Evolutionary conservation across 2,329 filamentous ascomycete genomes (phyloP).

Genomic region (Ceratocystis alfenasii): DNA sequence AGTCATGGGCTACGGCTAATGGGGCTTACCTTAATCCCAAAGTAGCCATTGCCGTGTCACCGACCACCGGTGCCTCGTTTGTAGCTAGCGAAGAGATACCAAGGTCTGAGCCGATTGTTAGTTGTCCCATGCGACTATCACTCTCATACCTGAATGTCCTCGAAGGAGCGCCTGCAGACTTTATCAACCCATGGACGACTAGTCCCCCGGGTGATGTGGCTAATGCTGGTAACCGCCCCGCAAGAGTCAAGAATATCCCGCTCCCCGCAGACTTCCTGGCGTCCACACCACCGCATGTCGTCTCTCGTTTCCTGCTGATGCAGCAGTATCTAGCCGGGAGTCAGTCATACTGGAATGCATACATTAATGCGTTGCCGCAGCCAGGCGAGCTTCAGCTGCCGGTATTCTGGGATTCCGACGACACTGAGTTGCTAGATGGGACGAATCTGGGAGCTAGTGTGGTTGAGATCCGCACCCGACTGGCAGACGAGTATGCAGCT

Average conservation of each 20-base stretch:
- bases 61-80: slow-evolving; percentile 43
- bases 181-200: slow-evolving; percentile 20
- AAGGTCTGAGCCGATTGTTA: slow-evolving; percentile 37
- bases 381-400: slow-evolving; percentile 46
- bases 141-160: slow-evolving; percentile 49
- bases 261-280: slow-evolving; percentile 43
- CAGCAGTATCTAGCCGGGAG: slow-evolving; percentile 50
- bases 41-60: slow-evolving; percentile 42
- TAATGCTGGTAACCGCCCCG: slow-evolving; percentile 15
- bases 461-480: slow-evolving; percentile 36
- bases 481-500: slow-evolving; percentile 35
- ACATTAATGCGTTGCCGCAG: slow-evolving; percentile 53
- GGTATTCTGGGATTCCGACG: slow-evolving; percentile 51
- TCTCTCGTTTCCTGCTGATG: slow-evolving; percentile 56
- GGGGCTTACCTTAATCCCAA: slow-evolving; percentile 39
- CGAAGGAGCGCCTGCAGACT: slow-evolving; percentile 25
- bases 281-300: slow-evolving; percentile 43
- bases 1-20: slow-evolving; percentile 38
- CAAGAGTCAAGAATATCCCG: slow-evolving; percentile 18
- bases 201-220: not conserved
- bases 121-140: slow-evolving; percentile 40
- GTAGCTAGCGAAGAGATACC: slow-evolving; percentile 33
- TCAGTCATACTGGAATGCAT: slow-evolving; percentile 55
- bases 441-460: slow-evolving; percentile 42
- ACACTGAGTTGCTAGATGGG: slow-evolving; percentile 44